phyloP scores from a whole-genome alignment of 345 rosid species.

The Salix exigua region DNA sequence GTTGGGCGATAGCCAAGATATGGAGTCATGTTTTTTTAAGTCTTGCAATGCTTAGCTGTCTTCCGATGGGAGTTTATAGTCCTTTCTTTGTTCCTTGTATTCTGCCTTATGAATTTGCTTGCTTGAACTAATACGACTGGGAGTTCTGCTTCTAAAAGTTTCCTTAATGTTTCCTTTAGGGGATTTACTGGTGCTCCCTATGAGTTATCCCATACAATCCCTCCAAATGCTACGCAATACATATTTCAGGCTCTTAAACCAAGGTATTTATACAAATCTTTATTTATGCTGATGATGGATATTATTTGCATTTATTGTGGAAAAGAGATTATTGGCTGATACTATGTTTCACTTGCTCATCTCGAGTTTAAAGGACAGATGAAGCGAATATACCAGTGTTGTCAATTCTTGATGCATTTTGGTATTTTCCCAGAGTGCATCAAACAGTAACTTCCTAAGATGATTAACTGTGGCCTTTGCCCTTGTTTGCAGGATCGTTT shows the following conservation, averaged over 20 bases:
- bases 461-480: background rate
- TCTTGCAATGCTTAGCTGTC: background rate
- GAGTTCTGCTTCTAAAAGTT: background rate
- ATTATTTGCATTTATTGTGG: background rate
- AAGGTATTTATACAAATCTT: constrained; percentile 33
- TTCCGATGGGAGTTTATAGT: background rate
- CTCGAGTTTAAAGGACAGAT: background rate
- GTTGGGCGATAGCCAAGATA: too few relatives aligned
- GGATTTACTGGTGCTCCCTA: constrained; percentile 34
- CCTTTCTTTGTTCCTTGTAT: constrained; percentile 2
- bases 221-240: constrained; percentile 56
- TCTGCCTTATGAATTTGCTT: background rate
- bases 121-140: background rate
- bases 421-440: background rate
- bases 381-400: background rate
- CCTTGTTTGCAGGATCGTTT: constrained; percentile 39
- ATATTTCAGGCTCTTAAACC: constrained; percentile 65
- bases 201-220: constrained; percentile 38
- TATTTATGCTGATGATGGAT: background rate
- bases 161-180: constrained; percentile 27
- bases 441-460: background rate
- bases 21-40: background rate
- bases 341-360: background rate
- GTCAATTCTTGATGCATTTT: background rate
- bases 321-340: background rate